Conservation (phyloP, 495 filamentous ascomycete genomes). For the Parathielavia appendiculata region DNA sequence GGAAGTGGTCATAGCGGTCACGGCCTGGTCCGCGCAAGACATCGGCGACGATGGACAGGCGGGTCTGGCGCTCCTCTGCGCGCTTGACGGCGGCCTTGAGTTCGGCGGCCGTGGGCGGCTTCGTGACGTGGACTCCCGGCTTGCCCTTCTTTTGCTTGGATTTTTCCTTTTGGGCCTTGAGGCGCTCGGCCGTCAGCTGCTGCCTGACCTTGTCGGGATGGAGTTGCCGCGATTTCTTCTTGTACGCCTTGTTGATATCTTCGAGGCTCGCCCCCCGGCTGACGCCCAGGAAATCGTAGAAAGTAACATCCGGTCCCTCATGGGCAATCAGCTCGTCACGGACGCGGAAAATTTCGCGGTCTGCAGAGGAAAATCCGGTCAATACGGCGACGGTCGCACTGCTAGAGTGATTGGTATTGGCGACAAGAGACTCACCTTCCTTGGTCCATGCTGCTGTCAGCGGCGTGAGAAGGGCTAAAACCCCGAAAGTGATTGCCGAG, state of each 20-base stretch:
- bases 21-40: conserved; percentile 74
- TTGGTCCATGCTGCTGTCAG: conserved; percentile 73
- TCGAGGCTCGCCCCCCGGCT: conserved; percentile 67
- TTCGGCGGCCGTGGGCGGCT: conserved; percentile 65
- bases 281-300: conserved; percentile 91
- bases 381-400: background rate
- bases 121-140: conserved; percentile 61
- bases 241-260: conserved; percentile 89
- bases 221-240: conserved; percentile 71
- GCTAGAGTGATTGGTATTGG: conserved; percentile 6
- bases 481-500: conserved; percentile 47
- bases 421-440: conserved; percentile 58
- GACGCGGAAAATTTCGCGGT: conserved; percentile 95
- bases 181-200: conserved; percentile 66
- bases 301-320: conserved; percentile 79
- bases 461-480: conserved; percentile 55
- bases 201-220: conserved; percentile 96
- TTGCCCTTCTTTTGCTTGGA: conserved; percentile 50
- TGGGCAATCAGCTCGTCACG: conserved; percentile 72
- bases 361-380: conserved; percentile 41
- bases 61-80: conserved; percentile 73
- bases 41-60: conserved; percentile 74
- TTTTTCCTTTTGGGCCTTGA: conserved; percentile 51
- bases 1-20: conserved; percentile 92
- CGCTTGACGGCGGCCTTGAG: conserved; percentile 67